Evolutionary conservation across 169 alveolate genomes (phyloP), one percentile per base, ranked within the genome.

Genomic region (Theileria sp.): DNA sequence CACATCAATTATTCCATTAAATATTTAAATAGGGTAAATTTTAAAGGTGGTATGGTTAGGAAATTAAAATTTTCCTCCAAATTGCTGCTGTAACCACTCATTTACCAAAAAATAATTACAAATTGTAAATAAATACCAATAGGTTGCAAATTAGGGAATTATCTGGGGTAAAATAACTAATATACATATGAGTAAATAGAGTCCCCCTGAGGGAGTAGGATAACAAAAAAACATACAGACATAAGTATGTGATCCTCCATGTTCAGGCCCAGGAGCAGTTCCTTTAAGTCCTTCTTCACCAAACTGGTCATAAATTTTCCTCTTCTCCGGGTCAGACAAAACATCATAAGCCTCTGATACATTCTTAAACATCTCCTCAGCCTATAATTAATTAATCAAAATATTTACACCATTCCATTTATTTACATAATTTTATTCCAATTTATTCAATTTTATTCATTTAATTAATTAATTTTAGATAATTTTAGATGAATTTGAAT

Each of bases 241-340:
- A 25, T 91, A 88, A 12, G 93, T 78, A 28, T 81, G 88, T 67
- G 82, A 32, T 0, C 65, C 80, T 0, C 86, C 77, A 30, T 83
- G 89, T 34, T 75, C 86, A 51, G 79, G 56, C 19, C 88, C 74
- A 0, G 89, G 89, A 19, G 87, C 89, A 10, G 95, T 93, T 68
- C 98, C 98, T 65, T 96, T 94, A 10, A 97, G 81, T 7, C 98
- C 99, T 87, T 96, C 98, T 87, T 96, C 97, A 19, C 99, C 99
- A 77, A 93, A 94, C 71, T 94, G 96, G 88, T 96, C 99, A 76
- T 97, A 97, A 44, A 96, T 83, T 73, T 95, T 95, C 67, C 97
- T 87, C 81, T 97, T 97, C 80, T 96, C 97, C 12, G 98, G 97
- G 77, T 97, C 98, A 17, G 97, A 87, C 21, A 97, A 83, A n/a